A percentile compares a stretch with the other conserved stretches of the same genome.
Evolutionary conservation across 371 early-diverging fungal species (phyloP).

Genomic region (Mucor saturninus): DNA sequence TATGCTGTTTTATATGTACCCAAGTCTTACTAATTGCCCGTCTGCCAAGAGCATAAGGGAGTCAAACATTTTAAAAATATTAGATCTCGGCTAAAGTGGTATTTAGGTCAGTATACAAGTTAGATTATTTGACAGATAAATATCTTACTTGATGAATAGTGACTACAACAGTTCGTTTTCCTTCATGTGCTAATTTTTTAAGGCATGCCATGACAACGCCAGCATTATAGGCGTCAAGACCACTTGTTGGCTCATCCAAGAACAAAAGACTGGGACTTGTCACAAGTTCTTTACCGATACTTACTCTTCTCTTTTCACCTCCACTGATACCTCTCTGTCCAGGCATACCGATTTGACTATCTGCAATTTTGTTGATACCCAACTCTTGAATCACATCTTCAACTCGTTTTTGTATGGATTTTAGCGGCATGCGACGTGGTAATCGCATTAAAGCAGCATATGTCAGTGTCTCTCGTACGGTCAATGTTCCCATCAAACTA

Average conservation of each 20-base stretch:
- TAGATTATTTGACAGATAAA: not conserved
- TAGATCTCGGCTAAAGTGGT: constrained; percentile 69
- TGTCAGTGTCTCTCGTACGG: constrained; percentile 89
- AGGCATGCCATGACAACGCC: constrained; percentile 79
- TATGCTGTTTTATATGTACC: not conserved
- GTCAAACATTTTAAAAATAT: constrained; percentile 83
- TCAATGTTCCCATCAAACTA: constrained; percentile 81
- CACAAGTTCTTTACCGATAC: constrained; percentile 90
- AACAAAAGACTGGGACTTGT: constrained; percentile 85
- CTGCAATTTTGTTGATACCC: constrained; percentile 69
- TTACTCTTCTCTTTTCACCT: constrained; percentile 93
- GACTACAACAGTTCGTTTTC: constrained; percentile 73
- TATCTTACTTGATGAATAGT: constrained; percentile 75
- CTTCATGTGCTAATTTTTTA: constrained; percentile 64
- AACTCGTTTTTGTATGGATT: constrained; percentile 44
- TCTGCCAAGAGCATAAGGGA: constrained; percentile 75
- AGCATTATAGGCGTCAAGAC: constrained; percentile 90
- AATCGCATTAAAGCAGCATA: constrained; percentile 85
- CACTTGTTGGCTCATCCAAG: constrained; percentile 90
- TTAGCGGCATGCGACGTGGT: constrained; percentile 62
- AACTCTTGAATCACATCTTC: constrained; percentile 72
- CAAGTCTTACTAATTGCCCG: constrained; percentile 58
- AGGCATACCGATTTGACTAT: constrained; percentile 67
- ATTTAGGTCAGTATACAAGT: too few species aligned
- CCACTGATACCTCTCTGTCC: constrained; percentile 86